These are phyloP conservation scores for Psilocybe tampanensis DNA, from an alignment of 768 basidiomycete species.

Conservation along the genomic window DNA sequence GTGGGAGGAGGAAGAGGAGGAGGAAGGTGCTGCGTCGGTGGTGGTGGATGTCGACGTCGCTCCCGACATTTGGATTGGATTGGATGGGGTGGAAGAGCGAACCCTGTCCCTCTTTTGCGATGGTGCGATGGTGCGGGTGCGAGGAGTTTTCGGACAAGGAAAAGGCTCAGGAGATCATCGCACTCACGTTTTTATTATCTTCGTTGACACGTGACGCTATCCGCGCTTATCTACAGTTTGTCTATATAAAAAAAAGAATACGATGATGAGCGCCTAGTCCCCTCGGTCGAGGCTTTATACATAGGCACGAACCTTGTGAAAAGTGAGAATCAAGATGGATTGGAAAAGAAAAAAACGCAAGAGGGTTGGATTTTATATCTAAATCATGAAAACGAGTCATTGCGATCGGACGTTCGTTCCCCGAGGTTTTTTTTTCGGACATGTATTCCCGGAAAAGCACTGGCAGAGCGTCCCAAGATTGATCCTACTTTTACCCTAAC, in stretches of 20 bases:
- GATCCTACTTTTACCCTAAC: background rate
- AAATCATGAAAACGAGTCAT: background rate
- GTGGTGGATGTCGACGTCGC: constrained; percentile 9
- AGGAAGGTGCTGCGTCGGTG: background rate
- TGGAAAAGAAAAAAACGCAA: background rate
- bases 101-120: too few species aligned
- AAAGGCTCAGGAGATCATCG: background rate
- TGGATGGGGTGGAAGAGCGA: background rate
- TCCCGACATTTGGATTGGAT: constrained; percentile 3
- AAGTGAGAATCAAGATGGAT: background rate
- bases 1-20: background rate
- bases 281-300: background rate
- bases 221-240: constrained; percentile 6
- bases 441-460: background rate
- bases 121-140: too few species aligned
- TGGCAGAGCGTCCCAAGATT: too few species aligned
- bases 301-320: background rate
- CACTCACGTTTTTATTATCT: background rate
- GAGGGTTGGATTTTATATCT: background rate
- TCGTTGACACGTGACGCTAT: constrained; percentile 7
- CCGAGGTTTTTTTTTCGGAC: background rate
- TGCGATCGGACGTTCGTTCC: background rate
- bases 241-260: background rate
- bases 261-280: constrained; percentile 3
- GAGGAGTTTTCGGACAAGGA: too few species aligned